Evolutionary conservation across 805 yeast species (phyloP).

Genomic region (Yamadazyma takamatsuzukensis): DNA sequence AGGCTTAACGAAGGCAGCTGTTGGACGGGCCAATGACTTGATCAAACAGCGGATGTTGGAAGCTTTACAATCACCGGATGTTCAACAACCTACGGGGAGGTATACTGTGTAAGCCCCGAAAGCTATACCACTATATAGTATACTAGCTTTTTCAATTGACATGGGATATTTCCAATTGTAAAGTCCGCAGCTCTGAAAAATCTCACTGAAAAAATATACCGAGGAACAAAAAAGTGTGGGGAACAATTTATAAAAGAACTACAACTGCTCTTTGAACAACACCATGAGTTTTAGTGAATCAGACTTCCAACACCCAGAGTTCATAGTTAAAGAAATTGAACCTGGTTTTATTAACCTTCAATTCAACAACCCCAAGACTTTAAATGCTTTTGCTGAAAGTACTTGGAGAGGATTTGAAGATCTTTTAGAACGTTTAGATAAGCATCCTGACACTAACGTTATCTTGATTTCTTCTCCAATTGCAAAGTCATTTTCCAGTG

Average conservation of each 20-base stretch:
- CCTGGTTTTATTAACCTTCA: slow-evolving; percentile 54
- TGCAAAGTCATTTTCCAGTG: slow-evolving; percentile 59
- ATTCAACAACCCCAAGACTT: slow-evolving; percentile 55
- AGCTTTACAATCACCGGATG: slow-evolving; percentile 52
- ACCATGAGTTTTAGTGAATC: slow-evolving; percentile 19
- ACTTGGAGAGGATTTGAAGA: slow-evolving; percentile 57
- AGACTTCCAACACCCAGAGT: slow-evolving; percentile 24
- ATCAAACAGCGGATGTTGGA: slow-evolving; percentile 53
- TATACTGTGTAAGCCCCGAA: slow-evolving; percentile 44
- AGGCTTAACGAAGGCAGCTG: slow-evolving; percentile 58
- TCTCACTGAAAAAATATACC: too few relatives aligned
- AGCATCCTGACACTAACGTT: slow-evolving; percentile 43
- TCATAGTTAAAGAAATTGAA: slow-evolving; percentile 39
- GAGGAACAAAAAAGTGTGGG: too few relatives aligned
- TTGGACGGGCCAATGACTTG: slow-evolving; percentile 55
- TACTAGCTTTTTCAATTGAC: too few relatives aligned
- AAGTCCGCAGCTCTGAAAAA: too few relatives aligned
- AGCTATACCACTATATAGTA: too few relatives aligned
- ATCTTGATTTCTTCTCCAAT: slow-evolving; percentile 53
- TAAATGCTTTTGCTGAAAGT: slow-evolving; percentile 54
- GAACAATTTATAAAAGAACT: too few relatives aligned
- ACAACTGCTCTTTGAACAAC: too few relatives aligned
- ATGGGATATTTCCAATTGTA: too few relatives aligned
- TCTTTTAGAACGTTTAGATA: slow-evolving; percentile 44
- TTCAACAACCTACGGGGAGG: slow-evolving; percentile 42